A percentile compares a stretch with the other conserved stretches of the same genome.
Evolutionary conservation across 2,329 filamentous ascomycete genomes (phyloP).

Genomic region (Trichoderma semiorbis): DNA sequence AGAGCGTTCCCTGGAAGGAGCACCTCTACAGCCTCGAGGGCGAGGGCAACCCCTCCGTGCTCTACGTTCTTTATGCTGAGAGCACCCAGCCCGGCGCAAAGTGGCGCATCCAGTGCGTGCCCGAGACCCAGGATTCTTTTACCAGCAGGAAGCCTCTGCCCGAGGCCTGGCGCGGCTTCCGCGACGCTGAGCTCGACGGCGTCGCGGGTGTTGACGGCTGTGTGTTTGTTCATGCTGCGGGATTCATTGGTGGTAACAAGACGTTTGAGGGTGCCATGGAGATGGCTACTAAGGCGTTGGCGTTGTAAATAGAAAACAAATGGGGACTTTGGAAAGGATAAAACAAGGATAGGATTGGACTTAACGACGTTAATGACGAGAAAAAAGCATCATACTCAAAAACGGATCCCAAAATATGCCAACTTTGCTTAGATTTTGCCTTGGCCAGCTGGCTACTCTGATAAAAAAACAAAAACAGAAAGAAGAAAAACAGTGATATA

Average conservation of each 20-base stretch:
- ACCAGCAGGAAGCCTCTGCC: conserved; percentile 88
- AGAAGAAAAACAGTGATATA: not conserved
- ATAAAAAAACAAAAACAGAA: not conserved
- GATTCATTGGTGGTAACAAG: conserved; percentile 95
- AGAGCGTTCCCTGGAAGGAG: conserved; percentile 91
- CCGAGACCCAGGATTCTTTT: conserved; percentile 79
- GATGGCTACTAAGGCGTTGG: conserved; percentile 77
- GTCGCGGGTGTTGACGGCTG: conserved; percentile 67
- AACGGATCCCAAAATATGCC: not conserved
- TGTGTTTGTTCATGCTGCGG: conserved; percentile 90
- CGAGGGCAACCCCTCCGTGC: conserved; percentile 49
- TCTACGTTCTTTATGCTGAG: conserved; percentile 92
- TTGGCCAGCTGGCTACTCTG: not conserved
- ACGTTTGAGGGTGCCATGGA: conserved; percentile 82
- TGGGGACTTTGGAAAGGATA: not conserved
- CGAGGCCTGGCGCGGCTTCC: conserved; percentile 85
- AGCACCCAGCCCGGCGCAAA: conserved; percentile 69
- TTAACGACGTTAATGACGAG: not conserved
- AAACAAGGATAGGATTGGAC: not conserved
- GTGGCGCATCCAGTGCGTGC: conserved; percentile 94
- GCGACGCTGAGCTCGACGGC: conserved; percentile 79
- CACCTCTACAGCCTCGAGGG: conserved; percentile 86
- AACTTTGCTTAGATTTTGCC: not conserved
- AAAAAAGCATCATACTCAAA: not conserved
- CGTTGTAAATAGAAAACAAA: conserved; percentile 18